A percentile compares a stretch with the other conserved stretches of the same genome.
Evolutionary conservation across 2,329 filamentous ascomycete genomes (phyloP).

Genomic region (Tolypocladium amazonense): DNA sequence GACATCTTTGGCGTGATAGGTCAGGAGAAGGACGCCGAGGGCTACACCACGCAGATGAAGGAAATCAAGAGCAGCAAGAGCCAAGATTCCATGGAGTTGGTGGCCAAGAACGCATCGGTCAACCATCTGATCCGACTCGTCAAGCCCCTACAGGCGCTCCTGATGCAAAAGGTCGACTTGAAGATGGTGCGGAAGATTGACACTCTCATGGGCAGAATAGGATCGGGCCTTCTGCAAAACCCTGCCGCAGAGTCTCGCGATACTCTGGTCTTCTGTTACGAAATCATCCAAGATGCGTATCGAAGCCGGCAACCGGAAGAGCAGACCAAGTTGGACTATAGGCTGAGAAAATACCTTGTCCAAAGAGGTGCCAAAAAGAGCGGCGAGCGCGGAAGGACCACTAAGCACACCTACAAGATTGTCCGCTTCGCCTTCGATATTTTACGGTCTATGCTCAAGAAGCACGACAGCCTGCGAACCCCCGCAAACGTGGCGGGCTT

Average conservation of each 20-base stretch:
- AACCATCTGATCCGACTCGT: constrained; percentile 64
- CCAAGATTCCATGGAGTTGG: constrained; percentile 91
- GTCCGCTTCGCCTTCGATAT: constrained; percentile 81
- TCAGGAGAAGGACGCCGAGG: constrained; percentile 94
- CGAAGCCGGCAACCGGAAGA: constrained; percentile 43
- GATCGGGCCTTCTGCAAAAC: constrained; percentile 74
- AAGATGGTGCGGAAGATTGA: constrained; percentile 85
- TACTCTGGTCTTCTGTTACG: constrained; percentile 88
- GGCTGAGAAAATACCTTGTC: constrained; percentile 64
- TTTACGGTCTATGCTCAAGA: constrained; percentile 73
- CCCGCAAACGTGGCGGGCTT: constrained; percentile 74
- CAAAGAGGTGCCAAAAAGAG: constrained; percentile 70
- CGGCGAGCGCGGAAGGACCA: constrained; percentile 59
- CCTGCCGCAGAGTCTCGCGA: constrained; percentile 67
- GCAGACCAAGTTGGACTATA: constrained; percentile 47
- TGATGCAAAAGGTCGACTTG: constrained; percentile 75
- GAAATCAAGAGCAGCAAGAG: constrained; percentile 98
- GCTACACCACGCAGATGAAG: constrained; percentile 91
- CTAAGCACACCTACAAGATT: constrained; percentile 78
- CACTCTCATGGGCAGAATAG: constrained; percentile 72
- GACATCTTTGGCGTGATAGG: constrained; percentile 90
- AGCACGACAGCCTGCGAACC: constrained; percentile 72
- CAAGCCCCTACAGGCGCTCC: constrained; percentile 63
- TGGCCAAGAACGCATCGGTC: constrained; percentile 74
- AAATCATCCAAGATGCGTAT: constrained; percentile 83